Conservation (phyloP, 2,329 filamentous ascomycete species). For the Epichloe gansuensis region DNA sequence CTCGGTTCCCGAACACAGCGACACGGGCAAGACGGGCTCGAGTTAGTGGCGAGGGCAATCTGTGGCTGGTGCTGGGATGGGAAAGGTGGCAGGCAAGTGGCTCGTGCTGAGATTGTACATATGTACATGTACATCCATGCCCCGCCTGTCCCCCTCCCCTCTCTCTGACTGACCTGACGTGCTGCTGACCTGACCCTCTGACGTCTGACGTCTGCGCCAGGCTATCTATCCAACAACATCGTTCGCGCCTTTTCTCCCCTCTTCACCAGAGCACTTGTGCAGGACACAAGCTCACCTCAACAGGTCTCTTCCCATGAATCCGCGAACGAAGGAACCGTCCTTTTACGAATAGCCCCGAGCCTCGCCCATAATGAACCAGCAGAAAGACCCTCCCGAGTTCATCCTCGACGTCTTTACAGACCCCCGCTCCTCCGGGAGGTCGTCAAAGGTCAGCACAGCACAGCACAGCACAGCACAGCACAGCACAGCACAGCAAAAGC, state of each 20-base stretch:
- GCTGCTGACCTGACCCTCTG: background rate
- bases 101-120: too few relatives aligned
- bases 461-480: too few relatives aligned
- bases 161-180: too few relatives aligned
- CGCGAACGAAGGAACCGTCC: too few relatives aligned
- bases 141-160: background rate
- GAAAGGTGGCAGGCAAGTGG: too few relatives aligned
- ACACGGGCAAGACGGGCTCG: too few relatives aligned
- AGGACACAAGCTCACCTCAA: background rate
- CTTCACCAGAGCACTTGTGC: background rate
- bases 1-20: too few relatives aligned
- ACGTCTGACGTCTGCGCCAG: background rate
- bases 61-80: too few relatives aligned
- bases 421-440: constrained; percentile 83
- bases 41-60: too few relatives aligned
- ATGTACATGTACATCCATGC: background rate
- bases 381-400: constrained; percentile 64
- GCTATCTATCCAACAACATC: background rate
- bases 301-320: background rate
- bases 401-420: constrained; percentile 90
- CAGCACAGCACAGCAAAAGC: too few relatives aligned
- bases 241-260: background rate
- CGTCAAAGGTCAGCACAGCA: constrained; percentile 58
- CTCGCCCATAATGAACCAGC: constrained; percentile 28
- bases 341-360: background rate